A percentile compares a stretch with the other conserved stretches of the same genome.
These are phyloP conservation scores for Russula foetens DNA, from an alignment of 768 basidiomycete genomes.

Conservation along the genomic window DNA sequence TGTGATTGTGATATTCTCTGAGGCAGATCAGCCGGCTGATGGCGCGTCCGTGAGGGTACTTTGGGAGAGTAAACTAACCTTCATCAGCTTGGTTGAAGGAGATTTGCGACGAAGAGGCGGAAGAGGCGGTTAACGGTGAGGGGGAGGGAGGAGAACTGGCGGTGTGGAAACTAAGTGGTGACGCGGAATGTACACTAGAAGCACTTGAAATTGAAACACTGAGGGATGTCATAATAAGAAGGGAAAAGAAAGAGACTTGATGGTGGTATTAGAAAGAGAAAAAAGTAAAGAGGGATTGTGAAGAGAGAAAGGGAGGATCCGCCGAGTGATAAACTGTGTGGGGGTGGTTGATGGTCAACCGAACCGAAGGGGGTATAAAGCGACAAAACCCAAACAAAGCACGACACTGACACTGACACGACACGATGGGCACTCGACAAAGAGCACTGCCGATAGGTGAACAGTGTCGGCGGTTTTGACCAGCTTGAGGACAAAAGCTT, in stretches of 20 bases:
- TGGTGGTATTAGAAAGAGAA: not conserved
- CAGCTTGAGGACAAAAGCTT: not conserved
- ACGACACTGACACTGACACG: slow-evolving; percentile 29
- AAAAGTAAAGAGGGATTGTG: not conserved
- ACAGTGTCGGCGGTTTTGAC: not conserved
- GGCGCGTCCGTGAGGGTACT: not conserved
- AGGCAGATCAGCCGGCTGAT: slow-evolving; percentile 12
- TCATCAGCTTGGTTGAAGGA: slow-evolving; percentile 55
- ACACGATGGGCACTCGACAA: slow-evolving; percentile 42
- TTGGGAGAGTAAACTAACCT: slow-evolving; percentile 34
- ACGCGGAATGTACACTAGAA: slow-evolving; percentile 21
- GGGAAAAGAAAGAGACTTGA: slow-evolving; percentile 19
- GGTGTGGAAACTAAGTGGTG: slow-evolving; percentile 24
- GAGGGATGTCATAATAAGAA: slow-evolving; percentile 19
- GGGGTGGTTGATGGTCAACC: slow-evolving; percentile 34
- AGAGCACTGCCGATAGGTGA: not conserved
- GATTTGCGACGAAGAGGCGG: slow-evolving; percentile 46
- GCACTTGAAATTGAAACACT: slow-evolving; percentile 8
- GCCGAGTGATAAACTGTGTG: slow-evolving; percentile 31
- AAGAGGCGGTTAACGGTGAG: slow-evolving; percentile 23
- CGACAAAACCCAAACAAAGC: slow-evolving; percentile 30
- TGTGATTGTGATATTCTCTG: slow-evolving; percentile 72
- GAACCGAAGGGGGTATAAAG: slow-evolving; percentile 38
- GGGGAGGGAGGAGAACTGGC: slow-evolving; percentile 24
- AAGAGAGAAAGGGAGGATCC: slow-evolving; percentile 36